Evolutionary conservation across 2,329 filamentous ascomycete genomes (phyloP), one percentile per base, ranked within the genome.

Genomic region (Gaeumannomyces tritici): DNA sequence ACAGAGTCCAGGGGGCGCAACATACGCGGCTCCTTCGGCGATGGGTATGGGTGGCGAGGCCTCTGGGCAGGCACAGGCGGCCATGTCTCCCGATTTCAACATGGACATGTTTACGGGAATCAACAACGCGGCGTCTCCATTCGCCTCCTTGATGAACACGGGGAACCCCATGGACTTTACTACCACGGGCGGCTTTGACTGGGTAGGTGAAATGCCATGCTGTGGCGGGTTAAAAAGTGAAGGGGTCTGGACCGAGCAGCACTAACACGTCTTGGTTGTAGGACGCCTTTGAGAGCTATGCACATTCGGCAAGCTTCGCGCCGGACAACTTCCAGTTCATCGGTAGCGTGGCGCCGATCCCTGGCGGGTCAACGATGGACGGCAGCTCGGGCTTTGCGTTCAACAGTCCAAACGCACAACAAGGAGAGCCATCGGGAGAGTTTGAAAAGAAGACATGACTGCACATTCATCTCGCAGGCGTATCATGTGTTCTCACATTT

Each of bases 231-330:
- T 13, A 9, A 13, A 26, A 15, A 29, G 28, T 9, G 6, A 21
- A 33, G 2, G 9, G 31, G 29, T 31, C 24, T 13, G 28, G 8
- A 12, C 56, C 15, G 26, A 12, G 9, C 12, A 26, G 27, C 13
- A n/a, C 35, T 61, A 21, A 51, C 42, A 55, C 31, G 13, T 51
- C 27, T 6, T 63, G 65, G 62, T 12, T 64, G 6, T 59, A 85
- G 83, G 79, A 79, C 56, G 79, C 80, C 15, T 80, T 86, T 59
- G 83, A 86, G 64, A 84, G 78, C 61, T 85, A 81, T 64, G 78
- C 83, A 0, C 83, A 86, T 61, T 78, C 72, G n/a, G 77, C 80
- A 18, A 79, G 77, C 55, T 85, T 81, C 76, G 80, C 77, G 29
- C 73, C 75, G 3, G 81, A 84, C 35, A 76, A 77, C 21, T 82